Evolutionary conservation across 495 filamentous ascomycete species (phyloP).

Genomic region (Umbilicaria muhlenbergii): DNA sequence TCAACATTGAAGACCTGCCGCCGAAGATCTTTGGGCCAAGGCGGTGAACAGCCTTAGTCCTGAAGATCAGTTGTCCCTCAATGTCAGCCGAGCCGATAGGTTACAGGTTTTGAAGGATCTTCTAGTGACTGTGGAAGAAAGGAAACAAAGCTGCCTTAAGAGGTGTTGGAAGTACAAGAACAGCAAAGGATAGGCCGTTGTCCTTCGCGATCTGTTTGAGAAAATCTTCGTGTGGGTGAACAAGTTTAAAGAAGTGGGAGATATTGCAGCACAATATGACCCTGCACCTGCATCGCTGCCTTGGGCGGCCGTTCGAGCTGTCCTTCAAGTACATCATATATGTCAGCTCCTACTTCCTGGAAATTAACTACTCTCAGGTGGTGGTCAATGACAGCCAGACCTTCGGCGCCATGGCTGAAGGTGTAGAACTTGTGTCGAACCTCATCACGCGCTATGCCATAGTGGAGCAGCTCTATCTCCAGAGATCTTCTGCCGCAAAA

Average conservation of each 20-base stretch:
- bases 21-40: slow-evolving; percentile 8
- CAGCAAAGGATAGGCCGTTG: slow-evolving; percentile 2
- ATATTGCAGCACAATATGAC: slow-evolving; percentile 13
- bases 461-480: slow-evolving; percentile 3
- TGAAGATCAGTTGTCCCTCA: slow-evolving; percentile 3
- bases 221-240: slow-evolving; percentile 10
- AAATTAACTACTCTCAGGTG: background rate
- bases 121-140: slow-evolving; percentile 2
- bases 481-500: background rate
- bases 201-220: slow-evolving; percentile 11
- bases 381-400: slow-evolving; percentile 3
- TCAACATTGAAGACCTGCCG: no score
- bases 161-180: slow-evolving; percentile 8
- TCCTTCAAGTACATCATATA: slow-evolving; percentile 6
- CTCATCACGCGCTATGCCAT: slow-evolving; percentile 5
- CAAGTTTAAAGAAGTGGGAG: slow-evolving; percentile 12
- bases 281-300: slow-evolving; percentile 13
- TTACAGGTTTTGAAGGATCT: slow-evolving; percentile 4
- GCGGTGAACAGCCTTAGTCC: slow-evolving; percentile 3
- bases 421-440: slow-evolving; percentile 3
- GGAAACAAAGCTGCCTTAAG: slow-evolving; percentile 5
- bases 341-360: background rate
- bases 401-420: slow-evolving; percentile 5
- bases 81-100: slow-evolving; percentile 1
- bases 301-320: slow-evolving; percentile 14